Evolutionary conservation across 2,329 filamentous ascomycete genomes (phyloP).

Genomic region (Tolypocladium endophyticum): DNA sequence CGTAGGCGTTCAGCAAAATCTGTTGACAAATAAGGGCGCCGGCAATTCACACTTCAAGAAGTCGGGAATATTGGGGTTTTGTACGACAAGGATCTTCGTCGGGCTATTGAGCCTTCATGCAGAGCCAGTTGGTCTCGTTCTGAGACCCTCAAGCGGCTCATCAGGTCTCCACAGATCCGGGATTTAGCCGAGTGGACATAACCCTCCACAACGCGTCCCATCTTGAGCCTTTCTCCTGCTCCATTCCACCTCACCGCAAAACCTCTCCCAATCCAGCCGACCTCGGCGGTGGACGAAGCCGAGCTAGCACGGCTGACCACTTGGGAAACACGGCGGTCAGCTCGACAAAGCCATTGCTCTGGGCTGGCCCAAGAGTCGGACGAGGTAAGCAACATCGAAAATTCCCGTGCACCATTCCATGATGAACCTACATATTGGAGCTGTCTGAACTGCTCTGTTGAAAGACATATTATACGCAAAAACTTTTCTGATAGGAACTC

Average conservation of each 20-base stretch:
- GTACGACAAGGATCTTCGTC: not conserved
- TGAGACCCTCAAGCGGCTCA: no score
- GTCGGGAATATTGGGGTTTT: not conserved
- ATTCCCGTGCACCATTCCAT: conserved; percentile 15
- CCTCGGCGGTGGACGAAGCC: not conserved
- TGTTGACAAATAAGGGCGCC: no score
- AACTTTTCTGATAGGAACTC: conserved; percentile 22
- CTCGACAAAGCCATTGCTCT: not conserved
- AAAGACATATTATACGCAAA: conserved; percentile 51
- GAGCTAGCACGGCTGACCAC: not conserved
- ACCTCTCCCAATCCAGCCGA: not conserved
- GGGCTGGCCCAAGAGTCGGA: not conserved
- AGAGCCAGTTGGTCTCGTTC: not conserved
- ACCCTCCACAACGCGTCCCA: not conserved
- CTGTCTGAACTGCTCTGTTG: conserved; percentile 61
- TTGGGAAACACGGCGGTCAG: not conserved
- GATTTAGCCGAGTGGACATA: not conserved
- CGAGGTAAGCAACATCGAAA: conserved; percentile 10
- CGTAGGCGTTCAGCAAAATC: not conserved
- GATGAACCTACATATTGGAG: conserved; percentile 59
- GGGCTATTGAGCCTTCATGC: not conserved
- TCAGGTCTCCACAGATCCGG: not conserved
- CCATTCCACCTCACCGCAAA: not conserved
- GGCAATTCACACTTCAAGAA: not conserved
- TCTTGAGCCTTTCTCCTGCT: not conserved